phyloP scores from a whole-genome alignment of 331 rosid genomes.

The Rosa hybrid region DNA sequence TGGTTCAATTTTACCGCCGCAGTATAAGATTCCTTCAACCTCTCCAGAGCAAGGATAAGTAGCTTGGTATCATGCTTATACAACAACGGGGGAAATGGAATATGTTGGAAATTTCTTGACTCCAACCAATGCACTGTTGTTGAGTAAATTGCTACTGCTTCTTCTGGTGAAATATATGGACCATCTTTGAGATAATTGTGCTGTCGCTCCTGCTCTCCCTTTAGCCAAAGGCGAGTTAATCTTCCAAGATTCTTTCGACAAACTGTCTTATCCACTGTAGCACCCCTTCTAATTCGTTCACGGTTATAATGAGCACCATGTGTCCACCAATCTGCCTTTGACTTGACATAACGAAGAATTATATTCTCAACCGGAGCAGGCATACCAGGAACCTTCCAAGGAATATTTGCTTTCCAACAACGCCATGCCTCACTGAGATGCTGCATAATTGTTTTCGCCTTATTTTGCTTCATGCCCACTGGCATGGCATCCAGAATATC shows the following conservation, averaged over 20 bases:
- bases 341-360: slow-evolving; percentile 94
- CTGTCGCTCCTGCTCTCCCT: slow-evolving; percentile 97
- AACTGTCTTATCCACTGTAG: slow-evolving; percentile 93
- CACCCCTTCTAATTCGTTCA: slow-evolving; percentile 97
- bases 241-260: slow-evolving; percentile 97
- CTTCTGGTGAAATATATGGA: slow-evolving; percentile 97
- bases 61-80: slow-evolving; percentile 96
- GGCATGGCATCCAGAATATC: slow-evolving; percentile 99
- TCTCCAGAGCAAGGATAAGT: slow-evolving; percentile 92
- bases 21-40: slow-evolving; percentile 92
- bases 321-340: slow-evolving; percentile 99
- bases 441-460: slow-evolving; percentile 86
- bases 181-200: slow-evolving; percentile 97
- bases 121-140: slow-evolving; percentile 98
- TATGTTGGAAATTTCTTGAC: slow-evolving; percentile 92
- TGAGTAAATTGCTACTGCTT: slow-evolving; percentile 91
- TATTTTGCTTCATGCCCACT: slow-evolving; percentile 94
- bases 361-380: slow-evolving; percentile 95
- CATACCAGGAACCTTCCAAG: slow-evolving; percentile 99
- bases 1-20: slow-evolving; percentile 94
- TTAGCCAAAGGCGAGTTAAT: slow-evolving; percentile 90
- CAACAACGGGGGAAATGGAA: slow-evolving; percentile 93
- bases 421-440: slow-evolving; percentile 99
- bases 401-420: slow-evolving; percentile 97
- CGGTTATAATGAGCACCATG: slow-evolving; percentile 94